Evolutionary conservation across 495 filamentous ascomycete species (phyloP).

Genomic region (Trichocladium antarcticum): DNA sequence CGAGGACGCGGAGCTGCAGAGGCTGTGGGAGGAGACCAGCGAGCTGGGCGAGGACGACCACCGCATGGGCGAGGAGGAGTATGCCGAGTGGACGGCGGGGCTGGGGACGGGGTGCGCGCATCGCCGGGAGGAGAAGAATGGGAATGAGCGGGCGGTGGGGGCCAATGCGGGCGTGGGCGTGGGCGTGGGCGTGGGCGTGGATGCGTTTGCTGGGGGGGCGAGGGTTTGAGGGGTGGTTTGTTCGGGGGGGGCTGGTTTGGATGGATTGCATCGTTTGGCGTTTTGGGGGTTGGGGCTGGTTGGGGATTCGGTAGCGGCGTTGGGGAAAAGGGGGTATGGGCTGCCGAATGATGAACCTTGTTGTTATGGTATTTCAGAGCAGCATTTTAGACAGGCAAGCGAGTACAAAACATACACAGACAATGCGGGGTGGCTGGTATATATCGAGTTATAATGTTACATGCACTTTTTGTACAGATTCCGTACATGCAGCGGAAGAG

Average conservation of each 20-base stretch:
- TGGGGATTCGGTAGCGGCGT: background rate
- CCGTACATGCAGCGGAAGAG: conserved; percentile 22
- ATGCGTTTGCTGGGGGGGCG: too few species aligned
- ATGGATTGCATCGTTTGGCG: background rate
- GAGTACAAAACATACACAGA: background rate
- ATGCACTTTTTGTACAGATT: conserved; percentile 29
- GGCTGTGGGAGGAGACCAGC: conserved; percentile 66
- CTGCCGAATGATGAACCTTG: too few species aligned
- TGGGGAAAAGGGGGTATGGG: background rate
- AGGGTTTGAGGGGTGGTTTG: background rate
- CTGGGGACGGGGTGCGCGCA: conserved; percentile 14
- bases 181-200: background rate
- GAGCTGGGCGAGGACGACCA: conserved; percentile 78
- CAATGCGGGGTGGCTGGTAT: conserved; percentile 2
- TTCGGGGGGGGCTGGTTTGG: background rate
- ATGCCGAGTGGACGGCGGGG: conserved; percentile 38
- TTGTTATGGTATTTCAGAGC: too few species aligned
- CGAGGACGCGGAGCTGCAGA: conserved; percentile 52
- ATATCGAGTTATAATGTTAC: conserved; percentile 24
- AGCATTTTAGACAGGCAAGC: background rate
- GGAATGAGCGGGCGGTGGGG: conserved; percentile 4
- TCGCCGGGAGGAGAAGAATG: background rate
- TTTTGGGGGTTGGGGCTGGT: background rate
- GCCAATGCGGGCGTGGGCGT: background rate
- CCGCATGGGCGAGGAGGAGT: conserved; percentile 60